Evolutionary conservation across 176 grass and related monocot species (phyloP).

Genomic region (Triticum dicoccoides): DNA sequence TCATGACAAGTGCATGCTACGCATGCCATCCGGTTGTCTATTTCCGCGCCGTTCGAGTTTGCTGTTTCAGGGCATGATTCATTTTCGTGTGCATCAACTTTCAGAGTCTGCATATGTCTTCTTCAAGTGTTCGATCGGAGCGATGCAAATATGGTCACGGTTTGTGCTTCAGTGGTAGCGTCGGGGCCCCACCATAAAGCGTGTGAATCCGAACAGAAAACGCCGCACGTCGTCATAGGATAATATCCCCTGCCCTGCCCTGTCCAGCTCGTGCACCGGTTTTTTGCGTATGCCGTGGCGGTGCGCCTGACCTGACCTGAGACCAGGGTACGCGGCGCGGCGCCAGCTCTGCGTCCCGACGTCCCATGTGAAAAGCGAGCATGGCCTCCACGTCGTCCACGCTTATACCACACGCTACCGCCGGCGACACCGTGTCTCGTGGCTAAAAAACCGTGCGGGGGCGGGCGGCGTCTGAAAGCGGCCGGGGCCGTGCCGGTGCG

Average conservation of each 20-base stretch:
- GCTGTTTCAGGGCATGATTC: not conserved
- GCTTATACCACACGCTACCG: not conserved
- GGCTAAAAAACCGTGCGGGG: not conserved
- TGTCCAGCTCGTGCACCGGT: not conserved
- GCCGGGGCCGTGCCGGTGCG: not conserved
- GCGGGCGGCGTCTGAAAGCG: conserved; percentile 10
- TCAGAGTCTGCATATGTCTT: not conserved
- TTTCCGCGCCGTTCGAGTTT: not conserved
- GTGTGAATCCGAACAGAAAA: not conserved
- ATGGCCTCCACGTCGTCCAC: not conserved
- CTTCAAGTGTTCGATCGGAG: not conserved
- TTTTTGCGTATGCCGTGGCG: not conserved
- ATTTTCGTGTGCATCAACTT: not conserved
- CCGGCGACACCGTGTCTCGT: not conserved
- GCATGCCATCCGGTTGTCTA: not conserved
- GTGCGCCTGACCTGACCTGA: not conserved
- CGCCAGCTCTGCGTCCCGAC: not conserved
- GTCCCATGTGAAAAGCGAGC: not conserved
- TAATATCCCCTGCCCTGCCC: not conserved
- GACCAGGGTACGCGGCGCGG: not conserved
- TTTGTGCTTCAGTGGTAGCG: not conserved
- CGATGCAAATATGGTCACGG: too few relatives aligned
- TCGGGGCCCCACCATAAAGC: not conserved
- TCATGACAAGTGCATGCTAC: conserved; percentile 19
- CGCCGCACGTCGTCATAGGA: not conserved